Evolutionary conservation across 345 rosid genomes (phyloP).

Genomic region (Lumnitzera littorea): DNA sequence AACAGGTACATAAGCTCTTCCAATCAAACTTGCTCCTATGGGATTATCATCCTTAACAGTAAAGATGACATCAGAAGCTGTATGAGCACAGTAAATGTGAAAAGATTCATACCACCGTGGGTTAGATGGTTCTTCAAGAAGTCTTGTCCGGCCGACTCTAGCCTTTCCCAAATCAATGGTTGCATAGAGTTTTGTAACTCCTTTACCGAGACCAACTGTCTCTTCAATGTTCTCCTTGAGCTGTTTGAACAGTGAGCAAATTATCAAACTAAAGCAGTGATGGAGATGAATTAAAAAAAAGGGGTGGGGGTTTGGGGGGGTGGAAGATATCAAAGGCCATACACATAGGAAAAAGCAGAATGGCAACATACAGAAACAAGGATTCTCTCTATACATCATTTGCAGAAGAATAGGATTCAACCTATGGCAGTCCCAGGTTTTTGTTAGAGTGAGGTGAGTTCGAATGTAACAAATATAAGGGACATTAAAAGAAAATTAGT

Average conservation of each 20-base stretch:
- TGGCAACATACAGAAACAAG: too few species aligned
- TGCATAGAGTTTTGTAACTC: slow-evolving; percentile 4
- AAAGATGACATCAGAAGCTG: slow-evolving; percentile 4
- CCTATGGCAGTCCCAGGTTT: too few species aligned
- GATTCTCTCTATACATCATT: too few species aligned
- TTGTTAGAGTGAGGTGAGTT: too few species aligned
- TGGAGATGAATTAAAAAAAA: too few species aligned
- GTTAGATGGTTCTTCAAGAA: slow-evolving; percentile 1
- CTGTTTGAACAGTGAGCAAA: not conserved
- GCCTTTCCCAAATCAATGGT: slow-evolving; percentile 13
- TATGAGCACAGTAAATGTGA: slow-evolving; percentile 9
- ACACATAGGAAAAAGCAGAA: too few species aligned
- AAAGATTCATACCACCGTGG: slow-evolving; percentile 8
- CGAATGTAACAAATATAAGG: too few species aligned
- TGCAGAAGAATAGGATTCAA: too few species aligned
- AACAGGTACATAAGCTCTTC: slow-evolving; percentile 10
- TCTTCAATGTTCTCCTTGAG: slow-evolving; percentile 3
- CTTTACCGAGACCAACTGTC: slow-evolving; percentile 4
- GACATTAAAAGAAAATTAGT: too few species aligned
- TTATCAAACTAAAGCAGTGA: too few species aligned
- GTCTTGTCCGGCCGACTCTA: slow-evolving; percentile 8
- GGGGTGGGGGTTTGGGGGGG: too few species aligned
- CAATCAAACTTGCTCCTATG: slow-evolving; percentile 4
- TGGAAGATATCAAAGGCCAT: too few species aligned
- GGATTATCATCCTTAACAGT: slow-evolving; percentile 8